Conservation (phyloP, 2,329 filamentous ascomycete genomes). For the Fusarium sp. region DNA sequence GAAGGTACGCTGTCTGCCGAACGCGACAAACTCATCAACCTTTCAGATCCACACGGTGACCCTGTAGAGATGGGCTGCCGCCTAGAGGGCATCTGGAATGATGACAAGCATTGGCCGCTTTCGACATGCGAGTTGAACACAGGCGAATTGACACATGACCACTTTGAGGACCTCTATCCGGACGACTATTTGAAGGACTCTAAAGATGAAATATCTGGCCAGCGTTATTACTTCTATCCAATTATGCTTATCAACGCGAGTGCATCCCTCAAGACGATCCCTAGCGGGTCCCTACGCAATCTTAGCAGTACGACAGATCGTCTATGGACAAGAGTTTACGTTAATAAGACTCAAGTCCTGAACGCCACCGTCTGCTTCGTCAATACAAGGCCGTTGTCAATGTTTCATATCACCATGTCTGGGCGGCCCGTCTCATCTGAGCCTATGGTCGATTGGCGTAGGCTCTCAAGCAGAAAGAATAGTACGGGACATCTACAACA, state of each 20-base stretch:
- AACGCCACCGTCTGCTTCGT: background rate
- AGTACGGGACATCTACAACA: background rate
- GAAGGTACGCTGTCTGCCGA: background rate
- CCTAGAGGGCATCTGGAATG: background rate
- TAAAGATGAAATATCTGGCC: background rate
- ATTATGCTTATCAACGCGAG: background rate
- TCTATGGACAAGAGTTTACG: background rate
- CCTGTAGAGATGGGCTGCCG: background rate
- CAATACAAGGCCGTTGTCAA: background rate
- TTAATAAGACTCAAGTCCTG: background rate
- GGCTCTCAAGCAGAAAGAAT: background rate
- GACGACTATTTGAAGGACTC: too few species aligned
- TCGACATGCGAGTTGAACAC: background rate
- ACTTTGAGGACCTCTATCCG: too few species aligned
- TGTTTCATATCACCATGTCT: background rate
- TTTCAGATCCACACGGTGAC: too few species aligned
- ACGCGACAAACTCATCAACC: too few species aligned
- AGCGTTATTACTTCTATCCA: background rate
- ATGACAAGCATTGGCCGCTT: background rate
- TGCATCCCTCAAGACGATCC: background rate
- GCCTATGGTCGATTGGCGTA: background rate
- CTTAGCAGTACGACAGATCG: background rate
- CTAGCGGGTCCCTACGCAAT: background rate
- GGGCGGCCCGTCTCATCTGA: background rate
- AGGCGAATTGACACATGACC: too few species aligned